Conservation (phyloP, 1,284 basidiomycete species). For the Pisolithus thermaeus region DNA sequence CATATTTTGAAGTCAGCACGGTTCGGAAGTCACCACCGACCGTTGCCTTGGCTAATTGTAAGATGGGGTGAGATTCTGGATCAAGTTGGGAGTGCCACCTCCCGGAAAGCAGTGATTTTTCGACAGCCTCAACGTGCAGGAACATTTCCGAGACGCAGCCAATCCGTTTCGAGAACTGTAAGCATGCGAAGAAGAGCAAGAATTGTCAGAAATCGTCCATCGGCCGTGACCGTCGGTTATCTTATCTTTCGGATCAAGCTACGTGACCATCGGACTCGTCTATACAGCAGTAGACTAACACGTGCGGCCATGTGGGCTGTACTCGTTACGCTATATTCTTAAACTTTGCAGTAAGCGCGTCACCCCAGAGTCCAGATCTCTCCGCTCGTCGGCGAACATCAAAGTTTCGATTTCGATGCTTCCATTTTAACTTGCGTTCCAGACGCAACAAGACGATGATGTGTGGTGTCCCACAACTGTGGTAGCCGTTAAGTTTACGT, state of each 20-base stretch:
- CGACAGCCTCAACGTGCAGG: conserved; percentile 33
- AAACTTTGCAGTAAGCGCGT: no score
- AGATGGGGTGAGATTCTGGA: conserved; percentile 12
- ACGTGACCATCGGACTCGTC: no score
- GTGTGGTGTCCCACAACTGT: conserved; percentile 51
- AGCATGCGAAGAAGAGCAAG: no score
- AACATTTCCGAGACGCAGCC: conserved; percentile 20
- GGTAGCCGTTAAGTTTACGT: not conserved
- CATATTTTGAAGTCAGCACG: conserved; percentile 46
- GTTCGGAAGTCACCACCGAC: conserved; percentile 43
- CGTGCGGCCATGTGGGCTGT: no score
- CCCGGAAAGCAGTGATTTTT: conserved; percentile 49
- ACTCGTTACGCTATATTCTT: no score
- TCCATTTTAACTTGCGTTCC: conserved; percentile 53
- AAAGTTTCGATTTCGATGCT: conserved; percentile 36
- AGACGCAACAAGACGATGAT: conserved; percentile 46
- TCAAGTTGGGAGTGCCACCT: conserved; percentile 36
- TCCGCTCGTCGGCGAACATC: not conserved
- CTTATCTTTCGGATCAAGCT: not conserved
- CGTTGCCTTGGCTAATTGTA: conserved; percentile 37
- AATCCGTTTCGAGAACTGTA: not conserved
- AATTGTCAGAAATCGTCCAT: no score
- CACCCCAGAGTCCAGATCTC: no score
- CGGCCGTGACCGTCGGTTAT: not conserved
- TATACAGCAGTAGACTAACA: no score